Percentiles rank a stretch among this genome's conserved stretches.
Conservation (phyloP, 805 yeast genomes). For the Lipomyces japonicus region DNA sequence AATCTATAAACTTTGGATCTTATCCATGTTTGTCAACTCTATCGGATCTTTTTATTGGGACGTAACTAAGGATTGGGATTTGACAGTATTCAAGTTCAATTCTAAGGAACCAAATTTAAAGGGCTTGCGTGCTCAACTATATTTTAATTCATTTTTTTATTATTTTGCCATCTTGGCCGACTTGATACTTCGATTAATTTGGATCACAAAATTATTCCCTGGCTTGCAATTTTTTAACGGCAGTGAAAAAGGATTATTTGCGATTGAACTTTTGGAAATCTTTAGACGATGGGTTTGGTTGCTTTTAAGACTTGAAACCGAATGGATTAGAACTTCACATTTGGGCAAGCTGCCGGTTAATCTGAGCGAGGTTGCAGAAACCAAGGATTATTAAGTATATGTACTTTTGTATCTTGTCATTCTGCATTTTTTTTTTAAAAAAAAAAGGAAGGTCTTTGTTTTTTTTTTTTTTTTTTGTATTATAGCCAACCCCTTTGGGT, state of each 20-base stretch:
- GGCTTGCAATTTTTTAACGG: constrained; percentile 34
- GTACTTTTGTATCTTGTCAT: too few species aligned
- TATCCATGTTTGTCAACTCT: constrained; percentile 60
- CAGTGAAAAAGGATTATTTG: constrained; percentile 56
- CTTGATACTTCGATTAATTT: constrained; percentile 64
- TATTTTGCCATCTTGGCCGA: constrained; percentile 57
- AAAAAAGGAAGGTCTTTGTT: too few species aligned
- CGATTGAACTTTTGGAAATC: constrained; percentile 70
- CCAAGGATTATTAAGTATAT: not conserved
- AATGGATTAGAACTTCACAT: constrained; percentile 41
- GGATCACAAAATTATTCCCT: constrained; percentile 59
- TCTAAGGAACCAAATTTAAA: constrained; percentile 3
- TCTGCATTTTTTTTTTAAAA: too few species aligned
- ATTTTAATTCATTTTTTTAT: constrained; percentile 44
- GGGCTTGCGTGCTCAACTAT: constrained; percentile 33
- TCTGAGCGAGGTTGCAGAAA: not conserved
- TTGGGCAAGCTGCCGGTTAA: constrained; percentile 6
- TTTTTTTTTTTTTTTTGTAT: too few species aligned
- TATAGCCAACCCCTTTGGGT: too few species aligned
- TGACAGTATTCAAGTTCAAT: constrained; percentile 47
- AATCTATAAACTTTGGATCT: constrained; percentile 25
- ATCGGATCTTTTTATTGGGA: constrained; percentile 87
- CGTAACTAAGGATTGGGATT: constrained; percentile 80
- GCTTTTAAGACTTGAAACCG: constrained; percentile 76
- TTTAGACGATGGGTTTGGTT: constrained; percentile 89